Percentiles rank a stretch among this genome's conserved stretches.
Conservation (phyloP, 2,329 filamentous ascomycete genomes). For the Aspergillus carbonarius region DNA sequence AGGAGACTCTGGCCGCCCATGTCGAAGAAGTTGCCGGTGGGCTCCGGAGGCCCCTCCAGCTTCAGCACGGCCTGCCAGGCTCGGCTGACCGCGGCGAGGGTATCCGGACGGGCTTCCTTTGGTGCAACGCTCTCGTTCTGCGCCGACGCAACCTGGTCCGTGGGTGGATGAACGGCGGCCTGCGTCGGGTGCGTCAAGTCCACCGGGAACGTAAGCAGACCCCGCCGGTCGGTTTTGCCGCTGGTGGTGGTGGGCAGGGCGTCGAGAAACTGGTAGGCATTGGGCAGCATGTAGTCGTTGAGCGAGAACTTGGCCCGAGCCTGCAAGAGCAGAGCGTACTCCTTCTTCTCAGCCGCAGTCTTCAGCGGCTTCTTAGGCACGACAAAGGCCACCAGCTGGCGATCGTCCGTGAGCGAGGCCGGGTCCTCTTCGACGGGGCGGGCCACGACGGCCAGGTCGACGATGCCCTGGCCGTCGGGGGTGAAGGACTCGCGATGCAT, state of each 20-base stretch:
- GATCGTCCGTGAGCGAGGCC: not conserved
- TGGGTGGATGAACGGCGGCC: not conserved
- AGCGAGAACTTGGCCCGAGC: not conserved
- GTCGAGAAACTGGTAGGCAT: not conserved
- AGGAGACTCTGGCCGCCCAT: constrained; percentile 1
- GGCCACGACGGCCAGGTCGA: not conserved
- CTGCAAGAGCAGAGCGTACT: not conserved
- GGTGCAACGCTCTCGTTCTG: not conserved
- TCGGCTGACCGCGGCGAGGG: not conserved
- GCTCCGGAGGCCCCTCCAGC: not conserved
- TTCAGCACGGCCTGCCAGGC: not conserved
- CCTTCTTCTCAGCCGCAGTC: not conserved
- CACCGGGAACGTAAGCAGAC: not conserved
- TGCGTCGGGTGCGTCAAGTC: not conserved
- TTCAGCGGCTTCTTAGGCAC: not conserved
- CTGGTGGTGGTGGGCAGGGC: not conserved
- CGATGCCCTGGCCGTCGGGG: not conserved
- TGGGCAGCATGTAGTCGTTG: constrained; percentile 5
- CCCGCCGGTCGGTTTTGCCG: constrained; percentile 3
- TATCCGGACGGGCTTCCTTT: not conserved
- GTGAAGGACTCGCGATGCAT: not conserved
- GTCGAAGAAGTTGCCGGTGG: not conserved
- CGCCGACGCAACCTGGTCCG: not conserved
- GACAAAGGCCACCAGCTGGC: constrained; percentile 5
- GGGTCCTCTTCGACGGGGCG: not conserved